Conservation (phyloP, 176 grass and related monocot species). For the Alloteropsis semialata region DNA sequence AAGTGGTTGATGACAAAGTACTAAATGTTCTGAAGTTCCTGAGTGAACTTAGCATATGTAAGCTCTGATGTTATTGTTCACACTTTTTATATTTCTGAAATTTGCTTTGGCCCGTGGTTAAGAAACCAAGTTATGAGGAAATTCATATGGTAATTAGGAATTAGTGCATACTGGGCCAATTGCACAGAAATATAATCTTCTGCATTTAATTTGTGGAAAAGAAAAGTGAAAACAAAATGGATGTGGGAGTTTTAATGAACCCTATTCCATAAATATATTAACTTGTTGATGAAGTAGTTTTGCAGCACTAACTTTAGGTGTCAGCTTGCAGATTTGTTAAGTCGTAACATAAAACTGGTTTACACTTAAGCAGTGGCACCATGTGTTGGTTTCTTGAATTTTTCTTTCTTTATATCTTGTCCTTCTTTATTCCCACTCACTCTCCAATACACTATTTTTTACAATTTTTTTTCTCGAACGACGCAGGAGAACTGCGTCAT, state of each 20-base stretch:
- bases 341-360: too few relatives aligned
- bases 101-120: neutral
- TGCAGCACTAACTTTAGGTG: neutral
- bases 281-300: neutral
- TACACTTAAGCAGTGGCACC: neutral
- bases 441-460: neutral
- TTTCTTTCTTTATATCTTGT: neutral
- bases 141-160: too few relatives aligned
- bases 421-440: neutral
- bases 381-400: neutral
- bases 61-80: neutral
- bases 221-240: neutral
- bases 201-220: neutral
- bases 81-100: neutral
- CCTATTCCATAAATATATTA: neutral
- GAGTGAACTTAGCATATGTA: neutral
- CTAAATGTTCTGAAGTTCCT: neutral
- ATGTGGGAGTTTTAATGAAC: neutral
- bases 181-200: neutral
- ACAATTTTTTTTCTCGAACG: neutral
- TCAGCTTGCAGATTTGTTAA: too few relatives aligned
- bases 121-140: too few relatives aligned
- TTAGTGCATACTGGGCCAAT: neutral
- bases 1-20: neutral
- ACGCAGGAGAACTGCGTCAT: too few relatives aligned